Base-by-base conservation (phyloP, 345 rosid genomes). In the Linum tenue region DNA sequence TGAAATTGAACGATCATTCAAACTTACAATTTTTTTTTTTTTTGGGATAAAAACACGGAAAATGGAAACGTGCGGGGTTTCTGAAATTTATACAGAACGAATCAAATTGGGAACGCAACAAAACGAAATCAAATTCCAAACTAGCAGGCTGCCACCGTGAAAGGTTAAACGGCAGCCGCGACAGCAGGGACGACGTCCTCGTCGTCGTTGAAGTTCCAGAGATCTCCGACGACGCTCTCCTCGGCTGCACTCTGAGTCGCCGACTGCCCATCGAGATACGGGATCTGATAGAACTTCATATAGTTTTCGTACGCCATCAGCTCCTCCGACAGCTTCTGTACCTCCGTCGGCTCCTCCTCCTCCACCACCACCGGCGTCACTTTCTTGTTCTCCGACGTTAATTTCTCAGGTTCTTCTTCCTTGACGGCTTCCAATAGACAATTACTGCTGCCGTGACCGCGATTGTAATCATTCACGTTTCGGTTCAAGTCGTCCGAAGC, bases 201-300 rank as follows among this genome's bases (percentile, higher is more conserved):
- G n/a, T 76, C 83, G 38, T 85, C 83, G 63, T 66, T 64, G 48
- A 87, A 87, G 70, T 68, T 80, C 90, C 95, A 87, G 38, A 87
- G 85, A 43, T 78, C 77, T 39, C 73, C 86, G 3, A 87, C 79
- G 11, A 80, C 76, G 51, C 80, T 85, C 60, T 81, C 95, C 69
- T 73, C 80, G 8, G 62, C 61, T 17, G 59, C 74, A 2, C 68
- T 76, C 3, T 74, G 77, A 14, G 79, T 66, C 15, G 69, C 55
- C 3, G 95, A 77, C 56, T 85, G 80, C n/a, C 90, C 84, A 8
- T 88, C 92, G 3, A 85, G 78, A 76, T 82, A 82, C 5, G 96
- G 92, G 51, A 88, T 74, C 77, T 88, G 85, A 74, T 86, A 88
- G 48, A 85, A 80, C 75, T 76, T 86, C 92, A 91, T 91, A 80